Base-by-base conservation (phyloP, 2,329 filamentous ascomycete genomes). In the Phyllosticta citribraziliensis region DNA sequence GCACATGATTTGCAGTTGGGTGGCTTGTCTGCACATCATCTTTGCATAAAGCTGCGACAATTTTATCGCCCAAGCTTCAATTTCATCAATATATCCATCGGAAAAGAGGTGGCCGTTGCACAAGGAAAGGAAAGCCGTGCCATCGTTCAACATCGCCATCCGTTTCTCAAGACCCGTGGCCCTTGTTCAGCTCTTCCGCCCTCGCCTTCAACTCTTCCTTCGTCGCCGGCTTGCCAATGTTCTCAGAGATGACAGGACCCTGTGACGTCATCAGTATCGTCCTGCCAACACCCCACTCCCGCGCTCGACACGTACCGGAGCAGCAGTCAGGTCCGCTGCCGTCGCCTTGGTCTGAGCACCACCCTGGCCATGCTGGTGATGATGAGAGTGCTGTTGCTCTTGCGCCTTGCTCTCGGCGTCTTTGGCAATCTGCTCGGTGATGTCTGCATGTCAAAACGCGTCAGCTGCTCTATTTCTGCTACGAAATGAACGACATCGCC, bases 121-220 rank as follows among this genome's bases (percentile, higher is more conserved):
- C 14, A 14, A 40, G 33, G 33, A 17, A 40, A 40, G 4, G 14
- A 14, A 40, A 40, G 33, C 33, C 33, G 33, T 40, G 11, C 17
- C 33, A 11, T 40, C 33, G 33, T 40, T 40, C 33, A 40, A 12
- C 11, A 12, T 40, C 9, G 10, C 33, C 2, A 40, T 40, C 14
- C 11, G 5, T 17, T 11, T 2, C 11, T 11, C 11, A 40, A 12
- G 33, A 40, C 4, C 33, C 33, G 17, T 40, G 33, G 33, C 33
- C 33, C 67, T 79, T 78, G 70, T 80, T 80, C 66, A 80, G 63
- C 71, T 80, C 78, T 64, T 76, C 76, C n/a, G 75, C 72, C 64
- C 78, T 71, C 72, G 76, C 78, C 75, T 75, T 78, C 52, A 79
- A 68, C 66, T 78, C 77, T 65, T 79, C 78, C 69, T 79, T 80